Conservation (phyloP, 2,329 filamentous ascomycete species). For the Cladosporium cucumerinum region DNA sequence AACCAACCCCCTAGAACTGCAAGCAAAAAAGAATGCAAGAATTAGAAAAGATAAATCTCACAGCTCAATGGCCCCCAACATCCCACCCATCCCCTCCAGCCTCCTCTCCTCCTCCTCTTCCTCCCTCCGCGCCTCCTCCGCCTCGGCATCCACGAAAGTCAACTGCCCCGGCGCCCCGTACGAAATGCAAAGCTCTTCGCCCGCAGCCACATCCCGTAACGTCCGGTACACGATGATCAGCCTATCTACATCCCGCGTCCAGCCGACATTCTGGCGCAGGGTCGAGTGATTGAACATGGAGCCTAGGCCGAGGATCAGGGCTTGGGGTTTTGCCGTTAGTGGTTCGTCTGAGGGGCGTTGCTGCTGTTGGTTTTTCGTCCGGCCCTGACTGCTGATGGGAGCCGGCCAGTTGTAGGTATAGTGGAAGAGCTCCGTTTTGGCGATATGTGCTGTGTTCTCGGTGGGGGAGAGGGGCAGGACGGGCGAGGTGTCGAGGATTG, state of each 20-base stretch:
- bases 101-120: conserved; percentile 15
- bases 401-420: conserved; percentile 55
- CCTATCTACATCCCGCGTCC: conserved; percentile 48
- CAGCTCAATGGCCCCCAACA: conserved; percentile 42
- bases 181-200: conserved; percentile 55
- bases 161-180: conserved; percentile 42
- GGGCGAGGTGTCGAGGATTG: conserved; percentile 51
- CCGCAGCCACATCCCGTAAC: conserved; percentile 48
- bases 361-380: too few relatives aligned
- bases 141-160: conserved; percentile 47
- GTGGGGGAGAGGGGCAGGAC: conserved; percentile 48
- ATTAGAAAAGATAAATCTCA: background rate
- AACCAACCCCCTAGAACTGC: too few relatives aligned
- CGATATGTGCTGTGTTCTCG: conserved; percentile 50
- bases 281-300: conserved; percentile 59
- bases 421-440: conserved; percentile 51
- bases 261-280: conserved; percentile 53
- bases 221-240: conserved; percentile 50
- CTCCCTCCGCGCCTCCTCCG: conserved; percentile 1
- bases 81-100: conserved; percentile 36
- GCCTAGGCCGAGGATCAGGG: conserved; percentile 54
- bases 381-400: too few relatives aligned
- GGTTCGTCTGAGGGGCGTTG: conserved; percentile 27
- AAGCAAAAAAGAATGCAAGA: too few relatives aligned
- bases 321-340: conserved; percentile 42